Percentiles rank a stretch among this genome's conserved stretches.
phyloP scores from a whole-genome alignment of 805 yeast species.

The Wilhelminamyces savonicus region DNA sequence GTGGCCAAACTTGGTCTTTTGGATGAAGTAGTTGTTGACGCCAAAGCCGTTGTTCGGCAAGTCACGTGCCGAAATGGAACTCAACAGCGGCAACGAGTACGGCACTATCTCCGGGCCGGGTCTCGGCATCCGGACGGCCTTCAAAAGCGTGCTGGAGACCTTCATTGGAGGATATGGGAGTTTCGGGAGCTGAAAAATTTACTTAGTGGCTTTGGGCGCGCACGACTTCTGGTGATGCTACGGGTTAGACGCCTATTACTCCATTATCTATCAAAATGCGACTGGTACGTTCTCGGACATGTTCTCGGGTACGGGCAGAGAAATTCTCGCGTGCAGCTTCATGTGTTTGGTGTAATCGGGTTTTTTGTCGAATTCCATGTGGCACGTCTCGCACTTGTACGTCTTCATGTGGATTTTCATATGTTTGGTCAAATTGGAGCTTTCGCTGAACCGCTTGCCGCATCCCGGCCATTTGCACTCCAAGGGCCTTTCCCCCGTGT shows the following conservation, averaged over 20 bases:
- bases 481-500: slow-evolving; percentile 87
- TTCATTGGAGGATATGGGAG: no score
- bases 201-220: no score
- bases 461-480: slow-evolving; percentile 76
- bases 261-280: no score
- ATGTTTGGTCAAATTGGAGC: slow-evolving; percentile 84
- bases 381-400: slow-evolving; percentile 47
- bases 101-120: slow-evolving; percentile 10
- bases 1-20: slow-evolving; percentile 56
- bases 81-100: slow-evolving; percentile 24
- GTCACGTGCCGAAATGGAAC: slow-evolving; percentile 12
- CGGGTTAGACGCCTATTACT: no score
- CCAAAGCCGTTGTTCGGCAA: slow-evolving; percentile 26
- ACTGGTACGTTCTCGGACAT: no score
- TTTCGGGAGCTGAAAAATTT: no score
- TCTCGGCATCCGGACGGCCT: slow-evolving; percentile 16
- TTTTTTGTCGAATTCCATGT: slow-evolving; percentile 44
- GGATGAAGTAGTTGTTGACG: slow-evolving; percentile 31
- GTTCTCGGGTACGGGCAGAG: no score
- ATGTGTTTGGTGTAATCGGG: slow-evolving; percentile 37
- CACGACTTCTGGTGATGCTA: no score
- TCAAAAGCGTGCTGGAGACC: no score
- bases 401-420: slow-evolving; percentile 65
- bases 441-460: slow-evolving; percentile 79
- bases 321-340: slow-evolving; percentile 9